phyloP scores from a whole-genome alignment of 108 stramenopile species.

The Cyclotella sp. region DNA sequence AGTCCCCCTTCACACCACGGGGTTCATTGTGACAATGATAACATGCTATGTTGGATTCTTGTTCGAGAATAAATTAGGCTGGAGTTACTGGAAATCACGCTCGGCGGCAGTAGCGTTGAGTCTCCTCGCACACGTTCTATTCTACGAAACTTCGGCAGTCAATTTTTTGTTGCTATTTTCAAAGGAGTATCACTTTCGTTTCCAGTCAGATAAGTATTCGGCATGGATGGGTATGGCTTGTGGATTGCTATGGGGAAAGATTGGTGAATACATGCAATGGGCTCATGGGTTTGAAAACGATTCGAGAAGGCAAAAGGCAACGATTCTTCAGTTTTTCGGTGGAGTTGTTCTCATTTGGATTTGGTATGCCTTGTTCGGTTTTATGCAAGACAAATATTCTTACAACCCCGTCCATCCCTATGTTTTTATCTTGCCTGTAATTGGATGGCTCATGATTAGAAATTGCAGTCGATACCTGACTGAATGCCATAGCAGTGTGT shows the following conservation, averaged over 20 bases:
- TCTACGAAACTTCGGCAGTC: slow-evolving; percentile 69
- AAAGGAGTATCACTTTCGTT: slow-evolving; percentile 72
- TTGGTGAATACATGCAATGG: slow-evolving; percentile 65
- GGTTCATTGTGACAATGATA: slow-evolving; percentile 74
- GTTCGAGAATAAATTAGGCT: slow-evolving; percentile 42
- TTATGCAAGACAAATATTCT: slow-evolving; percentile 70
- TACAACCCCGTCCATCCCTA: slow-evolving; percentile 93
- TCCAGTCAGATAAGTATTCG: slow-evolving; percentile 73
- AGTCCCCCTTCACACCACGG: slow-evolving; percentile 91
- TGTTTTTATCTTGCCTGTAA: slow-evolving; percentile 81
- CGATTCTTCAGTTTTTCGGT: slow-evolving; percentile 50
- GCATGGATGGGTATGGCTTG: slow-evolving; percentile 68
- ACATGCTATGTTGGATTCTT: slow-evolving; percentile 57
- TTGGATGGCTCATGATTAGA: slow-evolving; percentile 90
- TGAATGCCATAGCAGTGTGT: slow-evolving; percentile 66
- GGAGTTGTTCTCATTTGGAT: slow-evolving; percentile 56
- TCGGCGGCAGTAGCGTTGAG: slow-evolving; percentile 50
- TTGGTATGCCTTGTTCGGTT: slow-evolving; percentile 69
- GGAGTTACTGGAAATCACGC: slow-evolving; percentile 57
- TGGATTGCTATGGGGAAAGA: slow-evolving; percentile 63
- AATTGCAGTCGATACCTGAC: slow-evolving; percentile 84
- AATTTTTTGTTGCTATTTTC: slow-evolving; percentile 63
- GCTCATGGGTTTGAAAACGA: slow-evolving; percentile 56
- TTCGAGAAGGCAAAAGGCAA: slow-evolving; percentile 28
- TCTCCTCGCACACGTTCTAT: slow-evolving; percentile 60